Conservation (phyloP, 257 asterid genomes). For the Cordia subcordata region DNA sequence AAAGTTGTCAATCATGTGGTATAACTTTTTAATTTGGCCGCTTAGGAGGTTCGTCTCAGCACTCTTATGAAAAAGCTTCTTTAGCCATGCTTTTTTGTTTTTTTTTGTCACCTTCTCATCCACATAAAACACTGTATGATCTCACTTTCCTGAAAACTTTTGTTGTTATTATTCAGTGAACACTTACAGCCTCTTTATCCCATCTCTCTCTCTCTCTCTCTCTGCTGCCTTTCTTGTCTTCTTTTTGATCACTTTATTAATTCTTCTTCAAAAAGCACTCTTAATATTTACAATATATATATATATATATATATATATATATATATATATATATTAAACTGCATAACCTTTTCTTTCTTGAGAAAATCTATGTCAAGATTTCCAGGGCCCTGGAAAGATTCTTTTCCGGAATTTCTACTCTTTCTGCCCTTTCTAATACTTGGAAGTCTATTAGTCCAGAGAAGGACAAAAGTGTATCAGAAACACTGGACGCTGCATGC, state of each 20-base stretch:
- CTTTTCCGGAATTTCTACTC: too few relatives aligned
- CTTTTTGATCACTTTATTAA: conserved; percentile 3
- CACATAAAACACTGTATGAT: conserved; percentile 8
- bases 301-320: too few relatives aligned
- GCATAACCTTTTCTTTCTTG: too few relatives aligned
- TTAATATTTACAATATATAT: too few relatives aligned
- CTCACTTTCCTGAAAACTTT: not conserved
- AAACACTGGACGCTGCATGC: too few relatives aligned
- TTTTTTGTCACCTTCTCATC: conserved; percentile 23
- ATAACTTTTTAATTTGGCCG: conserved; percentile 22
- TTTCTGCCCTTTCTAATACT: too few relatives aligned
- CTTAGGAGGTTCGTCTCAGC: conserved; percentile 15
- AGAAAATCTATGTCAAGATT: too few relatives aligned
- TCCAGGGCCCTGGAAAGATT: too few relatives aligned
- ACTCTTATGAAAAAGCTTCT: conserved; percentile 1
- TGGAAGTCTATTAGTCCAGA: too few relatives aligned
- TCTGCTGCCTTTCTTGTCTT: conserved; percentile 8
- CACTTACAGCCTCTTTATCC: conserved; percentile 9
- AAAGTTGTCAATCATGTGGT: conserved; percentile 10
- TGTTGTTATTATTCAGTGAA: not conserved
- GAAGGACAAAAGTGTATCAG: too few relatives aligned
- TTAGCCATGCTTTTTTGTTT: conserved; percentile 12
- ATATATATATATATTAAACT: too few relatives aligned
- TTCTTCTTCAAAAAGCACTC: too few relatives aligned
- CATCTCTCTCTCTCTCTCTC: not conserved